A percentile compares a stretch with the other conserved stretches of the same genome.
These are phyloP conservation scores for Pleoardoris graminearum DNA, from an alignment of 2,329 filamentous ascomycete species.

Conservation along the genomic window DNA sequence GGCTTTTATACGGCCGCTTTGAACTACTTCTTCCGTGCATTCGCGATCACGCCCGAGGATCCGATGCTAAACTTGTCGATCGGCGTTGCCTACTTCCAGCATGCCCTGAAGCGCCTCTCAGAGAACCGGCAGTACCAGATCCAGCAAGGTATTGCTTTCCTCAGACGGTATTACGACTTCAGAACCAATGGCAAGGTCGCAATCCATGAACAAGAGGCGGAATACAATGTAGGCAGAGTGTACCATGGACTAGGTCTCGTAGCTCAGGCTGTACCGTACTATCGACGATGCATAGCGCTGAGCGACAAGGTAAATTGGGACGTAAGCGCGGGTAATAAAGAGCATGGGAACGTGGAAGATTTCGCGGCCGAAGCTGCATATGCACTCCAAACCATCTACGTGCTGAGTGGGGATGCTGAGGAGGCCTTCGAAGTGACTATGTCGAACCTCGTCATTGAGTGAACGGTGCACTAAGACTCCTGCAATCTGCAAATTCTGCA, in stretches of 20 bases:
- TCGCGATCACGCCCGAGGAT: constrained; percentile 73
- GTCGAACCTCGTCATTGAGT: constrained; percentile 55
- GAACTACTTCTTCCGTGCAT: constrained; percentile 76
- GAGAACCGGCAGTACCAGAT: constrained; percentile 89
- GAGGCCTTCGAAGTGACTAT: constrained; percentile 65
- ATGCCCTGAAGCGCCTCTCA: constrained; percentile 83
- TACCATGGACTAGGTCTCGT: constrained; percentile 76
- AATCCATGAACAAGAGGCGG: constrained; percentile 69
- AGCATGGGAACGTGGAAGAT: constrained; percentile 56
- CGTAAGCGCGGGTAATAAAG: constrained; percentile 17
- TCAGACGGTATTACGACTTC: constrained; percentile 72
- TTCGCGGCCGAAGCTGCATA: constrained; percentile 73
- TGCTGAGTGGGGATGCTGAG: constrained; percentile 64
- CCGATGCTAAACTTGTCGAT: constrained; percentile 79
- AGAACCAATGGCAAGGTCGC: constrained; percentile 52
- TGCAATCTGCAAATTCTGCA: not conserved
- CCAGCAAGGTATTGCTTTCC: constrained; percentile 79
- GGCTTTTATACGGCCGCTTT: constrained; percentile 82
- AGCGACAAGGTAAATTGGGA: constrained; percentile 48
- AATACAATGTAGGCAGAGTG: constrained; percentile 76
- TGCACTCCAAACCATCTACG: constrained; percentile 70
- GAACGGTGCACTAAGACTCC: not conserved
- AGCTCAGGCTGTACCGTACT: constrained; percentile 73
- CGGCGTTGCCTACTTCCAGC: constrained; percentile 76
- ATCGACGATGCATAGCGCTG: constrained; percentile 62